Evolutionary conservation across 2,329 filamentous ascomycete genomes (phyloP).

Genomic region (Chaetomium sp.): DNA sequence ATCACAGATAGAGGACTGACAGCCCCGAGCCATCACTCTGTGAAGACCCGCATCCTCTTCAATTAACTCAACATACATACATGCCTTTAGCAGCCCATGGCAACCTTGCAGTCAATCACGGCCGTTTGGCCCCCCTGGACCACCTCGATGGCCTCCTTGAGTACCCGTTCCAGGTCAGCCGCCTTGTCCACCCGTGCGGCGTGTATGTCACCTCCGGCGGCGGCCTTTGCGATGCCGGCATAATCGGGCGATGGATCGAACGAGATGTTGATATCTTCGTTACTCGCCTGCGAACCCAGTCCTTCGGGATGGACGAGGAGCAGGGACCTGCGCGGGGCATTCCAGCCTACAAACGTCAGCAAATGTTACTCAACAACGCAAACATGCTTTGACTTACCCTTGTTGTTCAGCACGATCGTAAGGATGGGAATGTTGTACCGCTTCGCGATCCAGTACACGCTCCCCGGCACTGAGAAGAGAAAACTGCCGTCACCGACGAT

Average conservation of each 20-base stretch:
- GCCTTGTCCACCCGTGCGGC: slow-evolving; percentile 52
- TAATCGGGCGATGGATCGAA: slow-evolving; percentile 62
- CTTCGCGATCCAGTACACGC: slow-evolving; percentile 52
- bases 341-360: slow-evolving; percentile 51
- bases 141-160: slow-evolving; percentile 53
- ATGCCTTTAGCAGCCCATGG: slow-evolving; percentile 44
- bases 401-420: slow-evolving; percentile 55
- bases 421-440: slow-evolving; percentile 52
- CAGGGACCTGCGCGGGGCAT: slow-evolving; percentile 59
- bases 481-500: slow-evolving; percentile 54
- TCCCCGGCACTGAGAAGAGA: slow-evolving; percentile 52
- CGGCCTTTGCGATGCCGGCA: slow-evolving; percentile 62
- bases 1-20: too few relatives aligned
- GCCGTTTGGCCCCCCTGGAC: slow-evolving; percentile 55
- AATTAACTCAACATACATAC: neutral
- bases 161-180: slow-evolving; percentile 49
- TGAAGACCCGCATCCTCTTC: too few relatives aligned
- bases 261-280: slow-evolving; percentile 64
- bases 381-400: slow-evolving; percentile 42
- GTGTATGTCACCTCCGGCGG: slow-evolving; percentile 56
- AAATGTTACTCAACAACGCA: neutral
- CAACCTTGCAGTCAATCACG: slow-evolving; percentile 58
- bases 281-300: slow-evolving; percentile 55
- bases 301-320: slow-evolving; percentile 62
- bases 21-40: too few relatives aligned